Conservation (phyloP, 2,329 filamentous ascomycete species). For the Leptographium procerum region DNA sequence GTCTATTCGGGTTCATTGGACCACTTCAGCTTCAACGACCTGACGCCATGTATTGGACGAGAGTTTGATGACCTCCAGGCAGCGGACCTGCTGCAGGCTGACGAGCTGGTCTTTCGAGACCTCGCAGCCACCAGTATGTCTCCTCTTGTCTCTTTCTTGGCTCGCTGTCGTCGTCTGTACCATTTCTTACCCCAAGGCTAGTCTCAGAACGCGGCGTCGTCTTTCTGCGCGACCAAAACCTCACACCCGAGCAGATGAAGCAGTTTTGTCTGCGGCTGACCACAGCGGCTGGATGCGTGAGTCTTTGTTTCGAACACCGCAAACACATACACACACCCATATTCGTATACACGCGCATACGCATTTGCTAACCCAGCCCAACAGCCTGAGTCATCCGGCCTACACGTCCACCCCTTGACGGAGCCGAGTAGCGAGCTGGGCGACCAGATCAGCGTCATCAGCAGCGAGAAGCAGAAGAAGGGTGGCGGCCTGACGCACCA, state of each 20-base stretch:
- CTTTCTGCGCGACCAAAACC: slow-evolving; percentile 48
- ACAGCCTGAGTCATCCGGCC: slow-evolving; percentile 41
- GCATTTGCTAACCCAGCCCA: slow-evolving; percentile 30
- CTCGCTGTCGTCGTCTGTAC: not conserved
- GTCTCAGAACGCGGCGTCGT: slow-evolving; percentile 53
- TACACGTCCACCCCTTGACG: slow-evolving; percentile 49
- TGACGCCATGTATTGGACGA: slow-evolving; percentile 49
- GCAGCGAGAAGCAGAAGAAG: slow-evolving; percentile 35
- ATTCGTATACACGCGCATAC: too few species aligned
- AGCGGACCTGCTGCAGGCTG: slow-evolving; percentile 46
- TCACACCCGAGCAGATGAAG: slow-evolving; percentile 48
- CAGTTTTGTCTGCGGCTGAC: slow-evolving; percentile 46
- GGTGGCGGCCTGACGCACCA: slow-evolving; percentile 39
- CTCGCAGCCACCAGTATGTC: slow-evolving; percentile 52
- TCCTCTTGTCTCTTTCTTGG: too few species aligned
- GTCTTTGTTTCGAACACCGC: not conserved
- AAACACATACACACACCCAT: too few species aligned
- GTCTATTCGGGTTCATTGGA: slow-evolving; percentile 34
- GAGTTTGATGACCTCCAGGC: slow-evolving; percentile 49
- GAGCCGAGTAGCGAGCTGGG: slow-evolving; percentile 42
- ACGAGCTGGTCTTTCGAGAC: slow-evolving; percentile 51
- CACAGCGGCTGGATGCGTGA: slow-evolving; percentile 17
- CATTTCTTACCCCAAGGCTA: slow-evolving; percentile 15
- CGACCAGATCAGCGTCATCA: slow-evolving; percentile 48
- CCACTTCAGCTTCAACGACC: slow-evolving; percentile 41